Evolutionary conservation across 1,139 yeast genomes (phyloP).

Genomic region (Taiozyma sp.): DNA sequence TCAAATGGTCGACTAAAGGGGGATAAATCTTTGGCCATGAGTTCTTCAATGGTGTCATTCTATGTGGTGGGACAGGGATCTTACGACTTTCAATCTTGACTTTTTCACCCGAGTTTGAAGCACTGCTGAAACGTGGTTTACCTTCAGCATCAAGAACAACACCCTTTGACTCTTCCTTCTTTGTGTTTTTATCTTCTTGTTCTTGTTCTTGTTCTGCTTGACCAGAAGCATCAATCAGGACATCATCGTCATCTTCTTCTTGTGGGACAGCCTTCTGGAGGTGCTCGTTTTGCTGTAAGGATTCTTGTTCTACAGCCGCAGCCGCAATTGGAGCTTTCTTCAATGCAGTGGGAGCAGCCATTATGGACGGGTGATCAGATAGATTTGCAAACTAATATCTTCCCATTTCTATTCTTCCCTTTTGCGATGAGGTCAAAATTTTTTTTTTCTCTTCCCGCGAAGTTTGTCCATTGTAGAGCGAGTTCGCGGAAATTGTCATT

Average conservation of each 20-base stretch:
- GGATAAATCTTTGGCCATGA: conserved; percentile 94
- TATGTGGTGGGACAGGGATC: conserved; percentile 92
- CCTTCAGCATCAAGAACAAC: conserved; percentile 82
- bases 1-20: conserved; percentile 90
- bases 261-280: conserved; percentile 12
- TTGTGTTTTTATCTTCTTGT: conserved; percentile 19
- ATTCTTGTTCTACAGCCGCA: conserved; percentile 11
- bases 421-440: neutral
- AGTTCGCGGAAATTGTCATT: neutral
- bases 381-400: neutral
- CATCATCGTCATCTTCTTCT: conserved; percentile 37
- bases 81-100: conserved; percentile 85
- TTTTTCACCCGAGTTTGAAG: conserved; percentile 57
- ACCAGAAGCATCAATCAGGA: conserved; percentile 60
- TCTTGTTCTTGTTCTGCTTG: conserved; percentile 28
- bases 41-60: conserved; percentile 88
- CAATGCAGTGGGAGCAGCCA: conserved; percentile 75
- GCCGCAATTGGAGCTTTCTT: conserved; percentile 19
- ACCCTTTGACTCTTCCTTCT: conserved; percentile 39
- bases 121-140: conserved; percentile 82
- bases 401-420: neutral
- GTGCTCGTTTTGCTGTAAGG: conserved; percentile 13
- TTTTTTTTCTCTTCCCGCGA: neutral
- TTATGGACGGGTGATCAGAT: conserved; percentile 16
- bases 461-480: neutral